A percentile compares a stretch with the other conserved stretches of the same genome.
Evolutionary conservation across 768 basidiomycete species (phyloP).

Genomic region (Cyclocybe cylindracea): DNA sequence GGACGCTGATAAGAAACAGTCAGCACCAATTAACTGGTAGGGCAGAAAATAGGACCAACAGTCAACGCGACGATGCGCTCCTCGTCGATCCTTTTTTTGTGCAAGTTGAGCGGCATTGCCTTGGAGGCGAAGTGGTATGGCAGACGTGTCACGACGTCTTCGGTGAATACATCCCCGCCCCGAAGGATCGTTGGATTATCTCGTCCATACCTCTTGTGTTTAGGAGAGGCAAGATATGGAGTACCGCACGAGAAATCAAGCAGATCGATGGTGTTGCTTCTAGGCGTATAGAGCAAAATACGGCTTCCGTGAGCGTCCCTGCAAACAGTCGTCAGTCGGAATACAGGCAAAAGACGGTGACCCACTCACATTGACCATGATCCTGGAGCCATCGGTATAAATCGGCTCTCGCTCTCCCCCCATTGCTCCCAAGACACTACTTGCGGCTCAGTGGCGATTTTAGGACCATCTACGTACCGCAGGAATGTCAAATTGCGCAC

Average conservation of each 20-base stretch:
- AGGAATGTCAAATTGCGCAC: slow-evolving; percentile 12
- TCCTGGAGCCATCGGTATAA: slow-evolving; percentile 1
- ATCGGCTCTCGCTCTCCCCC: slow-evolving; percentile 17
- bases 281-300: slow-evolving; percentile 2
- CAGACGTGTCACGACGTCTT: slow-evolving; percentile 5
- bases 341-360: neutral
- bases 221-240: neutral
- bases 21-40: too few species aligned
- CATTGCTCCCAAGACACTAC: slow-evolving; percentile 13
- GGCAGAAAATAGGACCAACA: neutral
- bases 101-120: neutral
- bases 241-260: slow-evolving; percentile 9
- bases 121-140: slow-evolving; percentile 8
- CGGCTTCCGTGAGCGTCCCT: slow-evolving; percentile 20
- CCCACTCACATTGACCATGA: slow-evolving; percentile 10
- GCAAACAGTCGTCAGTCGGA: too few species aligned
- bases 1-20: too few species aligned
- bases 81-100: slow-evolving; percentile 17
- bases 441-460: neutral
- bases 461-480: neutral
- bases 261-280: slow-evolving; percentile 3
- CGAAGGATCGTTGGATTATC: neutral
- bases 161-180: neutral
- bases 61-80: slow-evolving; percentile 15
- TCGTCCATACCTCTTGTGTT: neutral